Evolutionary conservation across 352 stramenopile genomes (phyloP).

Genomic region (Pythium sp.): DNA sequence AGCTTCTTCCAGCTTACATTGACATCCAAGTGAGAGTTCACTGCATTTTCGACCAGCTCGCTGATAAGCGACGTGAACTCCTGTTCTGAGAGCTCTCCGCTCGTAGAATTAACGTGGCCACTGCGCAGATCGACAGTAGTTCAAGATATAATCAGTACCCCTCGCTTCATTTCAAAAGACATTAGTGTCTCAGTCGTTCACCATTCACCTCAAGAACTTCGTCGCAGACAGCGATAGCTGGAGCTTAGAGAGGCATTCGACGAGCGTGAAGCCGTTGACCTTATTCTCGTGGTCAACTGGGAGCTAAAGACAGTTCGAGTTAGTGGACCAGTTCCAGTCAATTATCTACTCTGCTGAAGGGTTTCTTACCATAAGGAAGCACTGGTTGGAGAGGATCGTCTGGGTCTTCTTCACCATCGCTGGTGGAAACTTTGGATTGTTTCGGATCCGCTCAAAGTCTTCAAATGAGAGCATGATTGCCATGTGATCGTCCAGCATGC

Average conservation of each 20-base stretch:
- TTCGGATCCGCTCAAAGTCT: slow-evolving; percentile 28
- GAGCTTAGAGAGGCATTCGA: slow-evolving; percentile 47
- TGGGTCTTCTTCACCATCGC: slow-evolving; percentile 19
- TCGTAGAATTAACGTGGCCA: slow-evolving; percentile 2
- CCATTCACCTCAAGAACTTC: slow-evolving; percentile 6
- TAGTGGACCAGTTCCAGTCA: neutral
- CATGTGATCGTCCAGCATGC: slow-evolving; percentile 28
- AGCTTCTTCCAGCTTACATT: slow-evolving; percentile 15
- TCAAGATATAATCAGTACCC: neutral
- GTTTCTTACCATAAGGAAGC: slow-evolving; percentile 45
- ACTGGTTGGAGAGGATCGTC: slow-evolving; percentile 28
- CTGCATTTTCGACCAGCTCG: slow-evolving; percentile 24
- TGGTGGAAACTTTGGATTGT: slow-evolving; percentile 1
- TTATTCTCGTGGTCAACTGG: slow-evolving; percentile 27
- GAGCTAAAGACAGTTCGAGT: slow-evolving; percentile 27
- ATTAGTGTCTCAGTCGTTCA: neutral
- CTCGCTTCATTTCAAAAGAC: neutral
- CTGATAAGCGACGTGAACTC: slow-evolving; percentile 29
- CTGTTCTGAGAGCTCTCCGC: slow-evolving; percentile 26
- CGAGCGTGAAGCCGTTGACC: slow-evolving; percentile 39
- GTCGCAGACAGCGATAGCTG: slow-evolving; percentile 32
- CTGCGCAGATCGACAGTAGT: slow-evolving; percentile 14
- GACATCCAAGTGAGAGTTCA: slow-evolving; percentile 21
- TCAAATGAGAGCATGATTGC: slow-evolving; percentile 44
- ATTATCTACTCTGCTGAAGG: neutral